Evolutionary conservation across 352 stramenopile species (phyloP).

Genomic region (Phytophthora citricola): DNA sequence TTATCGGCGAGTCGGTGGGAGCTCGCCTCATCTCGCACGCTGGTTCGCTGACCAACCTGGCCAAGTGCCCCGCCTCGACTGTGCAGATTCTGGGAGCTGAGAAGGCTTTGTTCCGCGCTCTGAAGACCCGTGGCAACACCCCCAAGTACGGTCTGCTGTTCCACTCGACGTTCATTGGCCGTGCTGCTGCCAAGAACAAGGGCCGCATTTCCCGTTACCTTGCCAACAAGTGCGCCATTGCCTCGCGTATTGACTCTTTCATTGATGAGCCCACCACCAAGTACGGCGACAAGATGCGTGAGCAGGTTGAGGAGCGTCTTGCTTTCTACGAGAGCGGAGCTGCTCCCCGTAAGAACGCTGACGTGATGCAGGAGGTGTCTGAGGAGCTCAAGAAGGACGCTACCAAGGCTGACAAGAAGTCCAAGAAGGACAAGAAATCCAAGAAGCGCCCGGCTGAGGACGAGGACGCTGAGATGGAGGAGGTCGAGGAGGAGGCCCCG

Average conservation of each 20-base stretch:
- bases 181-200: constrained; percentile 99
- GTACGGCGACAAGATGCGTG: constrained; percentile 98
- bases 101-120: constrained; percentile 99
- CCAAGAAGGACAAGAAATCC: constrained; percentile 78
- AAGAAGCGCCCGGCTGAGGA: constrained; percentile 85
- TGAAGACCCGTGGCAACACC: constrained; percentile 99
- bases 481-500: constrained; percentile 65
- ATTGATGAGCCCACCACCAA: constrained; percentile 95
- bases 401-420: constrained; percentile 59
- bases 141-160: constrained; percentile 99
- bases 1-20: constrained; percentile 99
- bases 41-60: constrained; percentile 98
- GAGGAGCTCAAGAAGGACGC: constrained; percentile 85
- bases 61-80: constrained; percentile 99
- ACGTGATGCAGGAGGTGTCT: constrained; percentile 98
- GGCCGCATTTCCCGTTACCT: constrained; percentile 99
- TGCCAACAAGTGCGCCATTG: constrained; percentile 99
- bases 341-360: constrained; percentile 98
- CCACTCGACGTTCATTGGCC: constrained; percentile 99
- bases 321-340: constrained; percentile 99
- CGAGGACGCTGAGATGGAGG: constrained; percentile 60
- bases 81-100: constrained; percentile 99
- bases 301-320: constrained; percentile 99
- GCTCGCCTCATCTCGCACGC: constrained; percentile 99
- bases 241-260: constrained; percentile 99